phyloP scores from a whole-genome alignment of 768 basidiomycete species.

The Gyrodon lividus region DNA sequence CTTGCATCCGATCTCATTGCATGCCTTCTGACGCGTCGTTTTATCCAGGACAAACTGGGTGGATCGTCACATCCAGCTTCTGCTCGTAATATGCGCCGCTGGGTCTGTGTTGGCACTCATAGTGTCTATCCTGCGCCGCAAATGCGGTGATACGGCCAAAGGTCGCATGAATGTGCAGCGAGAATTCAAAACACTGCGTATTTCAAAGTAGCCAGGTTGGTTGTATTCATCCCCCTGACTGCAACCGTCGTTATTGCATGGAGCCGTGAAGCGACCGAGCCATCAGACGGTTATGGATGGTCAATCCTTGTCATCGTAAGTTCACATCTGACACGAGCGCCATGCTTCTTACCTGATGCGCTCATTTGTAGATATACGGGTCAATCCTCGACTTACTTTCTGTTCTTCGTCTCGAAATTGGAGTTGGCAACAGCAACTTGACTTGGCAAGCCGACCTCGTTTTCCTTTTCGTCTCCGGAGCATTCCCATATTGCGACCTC shows the following conservation, averaged over 20 bases:
- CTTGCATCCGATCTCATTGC: too few relatives aligned
- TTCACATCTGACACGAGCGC: not conserved
- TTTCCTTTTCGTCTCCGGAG: conserved; percentile 3
- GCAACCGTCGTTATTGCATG: not conserved
- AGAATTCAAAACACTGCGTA: not conserved
- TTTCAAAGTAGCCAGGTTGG: not conserved
- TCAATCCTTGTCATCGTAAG: conserved; percentile 9
- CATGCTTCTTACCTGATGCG: not conserved
- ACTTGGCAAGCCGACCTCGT: conserved; percentile 16
- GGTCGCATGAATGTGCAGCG: not conserved
- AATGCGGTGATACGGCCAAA: not conserved
- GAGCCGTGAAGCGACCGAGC: not conserved
- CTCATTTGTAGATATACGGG: conserved; percentile 4
- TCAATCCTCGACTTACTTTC: conserved; percentile 6
- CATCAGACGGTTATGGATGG: too few relatives aligned
- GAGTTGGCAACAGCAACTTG: not conserved
- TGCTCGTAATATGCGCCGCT: not conserved
- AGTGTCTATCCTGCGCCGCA: not conserved
- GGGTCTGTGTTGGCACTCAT: conserved; percentile 5
- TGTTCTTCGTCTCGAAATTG: not conserved
- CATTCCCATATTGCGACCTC: conserved; percentile 1
- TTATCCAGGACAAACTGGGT: not conserved
- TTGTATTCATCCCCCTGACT: not conserved
- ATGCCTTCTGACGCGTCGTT: not conserved
- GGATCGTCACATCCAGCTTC: not conserved